Evolutionary conservation across 2,329 filamentous ascomycete genomes (phyloP).

Genomic region (Apiospora rasikravindrae): DNA sequence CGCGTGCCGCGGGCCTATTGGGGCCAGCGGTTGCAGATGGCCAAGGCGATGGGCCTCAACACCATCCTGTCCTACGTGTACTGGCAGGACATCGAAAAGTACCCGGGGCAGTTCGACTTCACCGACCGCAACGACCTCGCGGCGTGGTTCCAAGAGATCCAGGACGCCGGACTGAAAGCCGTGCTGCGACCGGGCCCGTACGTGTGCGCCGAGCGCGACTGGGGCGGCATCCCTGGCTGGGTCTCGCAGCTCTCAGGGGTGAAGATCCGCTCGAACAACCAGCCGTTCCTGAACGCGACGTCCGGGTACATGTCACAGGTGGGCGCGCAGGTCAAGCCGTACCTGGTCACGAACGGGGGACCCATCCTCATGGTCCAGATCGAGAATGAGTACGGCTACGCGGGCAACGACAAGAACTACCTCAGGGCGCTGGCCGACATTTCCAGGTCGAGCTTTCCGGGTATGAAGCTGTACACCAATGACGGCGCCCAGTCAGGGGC

Average conservation of each 20-base stretch:
- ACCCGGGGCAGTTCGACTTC: conserved; percentile 44
- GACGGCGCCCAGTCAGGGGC: conserved; percentile 51
- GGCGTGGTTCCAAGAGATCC: conserved; percentile 51
- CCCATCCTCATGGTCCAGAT: conserved; percentile 57
- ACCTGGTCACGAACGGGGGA: conserved; percentile 42
- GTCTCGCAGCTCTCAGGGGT: conserved; percentile 46
- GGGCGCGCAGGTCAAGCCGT: background rate
- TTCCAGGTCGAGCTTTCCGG: conserved; percentile 44
- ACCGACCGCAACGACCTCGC: conserved; percentile 52
- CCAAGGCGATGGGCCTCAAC: conserved; percentile 53
- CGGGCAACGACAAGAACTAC: conserved; percentile 51
- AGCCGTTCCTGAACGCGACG: conserved; percentile 44
- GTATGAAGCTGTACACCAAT: conserved; percentile 54
- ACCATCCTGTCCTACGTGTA: conserved; percentile 57
- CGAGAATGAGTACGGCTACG: conserved; percentile 58
- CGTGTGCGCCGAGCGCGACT: conserved; percentile 55
- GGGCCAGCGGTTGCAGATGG: conserved; percentile 50
- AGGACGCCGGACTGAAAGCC: conserved; percentile 52
- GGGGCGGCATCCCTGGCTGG: conserved; percentile 55
- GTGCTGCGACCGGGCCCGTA: conserved; percentile 54
- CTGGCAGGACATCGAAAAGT: conserved; percentile 55
- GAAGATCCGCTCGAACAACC: conserved; percentile 47
- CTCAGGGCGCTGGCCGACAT: conserved; percentile 47
- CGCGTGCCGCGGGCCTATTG: conserved; percentile 53
- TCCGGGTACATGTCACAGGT: conserved; percentile 47